Evolutionary conservation across 2,329 filamentous ascomycete species (phyloP).

Genomic region (Diaporthe eres): DNA sequence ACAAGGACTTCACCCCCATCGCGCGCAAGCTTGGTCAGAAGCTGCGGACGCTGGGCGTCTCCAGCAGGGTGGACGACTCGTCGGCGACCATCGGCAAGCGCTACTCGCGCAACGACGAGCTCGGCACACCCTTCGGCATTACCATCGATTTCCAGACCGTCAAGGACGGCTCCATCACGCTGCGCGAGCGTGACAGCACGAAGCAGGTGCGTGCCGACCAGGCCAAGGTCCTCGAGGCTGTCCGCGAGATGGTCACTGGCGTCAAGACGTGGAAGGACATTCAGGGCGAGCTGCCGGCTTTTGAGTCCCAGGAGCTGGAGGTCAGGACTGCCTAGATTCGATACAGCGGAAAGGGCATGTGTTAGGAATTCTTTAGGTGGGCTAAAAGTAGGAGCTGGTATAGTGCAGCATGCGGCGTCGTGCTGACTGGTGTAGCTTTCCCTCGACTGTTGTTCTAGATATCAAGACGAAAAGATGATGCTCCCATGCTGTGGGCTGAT

Average conservation of each 20-base stretch:
- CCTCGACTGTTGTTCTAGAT: neutral
- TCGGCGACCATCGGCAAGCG: constrained; percentile 95
- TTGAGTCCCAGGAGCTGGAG: constrained; percentile 81
- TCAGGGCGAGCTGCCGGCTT: constrained; percentile 83
- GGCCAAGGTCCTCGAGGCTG: constrained; percentile 84
- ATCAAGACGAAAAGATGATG: neutral
- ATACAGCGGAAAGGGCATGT: neutral
- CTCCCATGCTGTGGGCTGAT: neutral
- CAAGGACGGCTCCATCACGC: constrained; percentile 87
- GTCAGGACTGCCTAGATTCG: constrained; percentile 43
- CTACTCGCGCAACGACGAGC: constrained; percentile 94
- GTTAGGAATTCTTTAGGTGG: neutral
- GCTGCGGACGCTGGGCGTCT: constrained; percentile 82
- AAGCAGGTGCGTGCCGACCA: constrained; percentile 89
- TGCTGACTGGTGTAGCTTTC: constrained; percentile 10
- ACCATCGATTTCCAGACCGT: constrained; percentile 97
- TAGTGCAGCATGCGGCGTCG: constrained; percentile 2
- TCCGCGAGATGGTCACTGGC: constrained; percentile 64
- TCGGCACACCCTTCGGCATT: constrained; percentile 93
- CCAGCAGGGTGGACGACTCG: constrained; percentile 90
- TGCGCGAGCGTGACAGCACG: constrained; percentile 91
- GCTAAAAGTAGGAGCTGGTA: neutral
- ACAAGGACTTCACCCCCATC: constrained; percentile 85
- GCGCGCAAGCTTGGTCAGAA: constrained; percentile 80
- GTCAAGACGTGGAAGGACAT: constrained; percentile 77